phyloP scores from a whole-genome alignment of 768 basidiomycete genomes.

The Russula ochroleuca region DNA sequence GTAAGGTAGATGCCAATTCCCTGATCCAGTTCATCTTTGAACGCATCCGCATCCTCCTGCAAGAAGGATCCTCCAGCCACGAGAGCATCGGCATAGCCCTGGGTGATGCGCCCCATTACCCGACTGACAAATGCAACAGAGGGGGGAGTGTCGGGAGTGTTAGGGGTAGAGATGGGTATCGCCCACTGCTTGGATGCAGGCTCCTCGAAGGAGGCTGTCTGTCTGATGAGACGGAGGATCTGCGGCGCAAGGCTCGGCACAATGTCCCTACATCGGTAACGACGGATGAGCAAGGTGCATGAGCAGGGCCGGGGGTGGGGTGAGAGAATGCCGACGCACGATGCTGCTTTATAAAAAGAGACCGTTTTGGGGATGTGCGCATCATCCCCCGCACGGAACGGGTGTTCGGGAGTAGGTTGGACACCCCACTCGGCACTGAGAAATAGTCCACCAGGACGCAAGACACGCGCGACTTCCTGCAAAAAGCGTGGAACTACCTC shows the following conservation, averaged over 20 bases:
- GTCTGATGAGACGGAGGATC: conserved; percentile 14
- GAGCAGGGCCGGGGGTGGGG: background rate
- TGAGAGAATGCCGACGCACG: conserved; percentile 3
- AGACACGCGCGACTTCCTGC: conserved; percentile 55
- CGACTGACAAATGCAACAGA: conserved; percentile 6
- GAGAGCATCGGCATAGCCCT: conserved; percentile 15
- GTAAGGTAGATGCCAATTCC: conserved; percentile 11
- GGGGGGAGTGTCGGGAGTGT: background rate
- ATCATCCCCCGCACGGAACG: background rate
- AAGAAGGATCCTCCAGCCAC: conserved; percentile 7
- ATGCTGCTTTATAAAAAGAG: conserved; percentile 15
- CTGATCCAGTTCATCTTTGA: conserved; percentile 10
- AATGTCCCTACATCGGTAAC: background rate
- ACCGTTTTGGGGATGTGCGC: conserved; percentile 15
- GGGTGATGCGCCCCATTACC: conserved; percentile 7
- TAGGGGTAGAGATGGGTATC: conserved; percentile 20
- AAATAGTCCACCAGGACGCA: conserved; percentile 70
- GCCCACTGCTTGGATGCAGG: conserved; percentile 20
- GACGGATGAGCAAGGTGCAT: background rate
- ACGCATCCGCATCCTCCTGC: conserved; percentile 15
- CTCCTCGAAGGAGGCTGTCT: conserved; percentile 11
- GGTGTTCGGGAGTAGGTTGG: conserved; percentile 32
- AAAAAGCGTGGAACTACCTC: conserved; percentile 50
- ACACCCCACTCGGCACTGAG: conserved; percentile 58
- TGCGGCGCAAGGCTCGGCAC: conserved; percentile 17